Conservation (phyloP, 202 grass and related monocot genomes). For the Carex arenaria region DNA sequence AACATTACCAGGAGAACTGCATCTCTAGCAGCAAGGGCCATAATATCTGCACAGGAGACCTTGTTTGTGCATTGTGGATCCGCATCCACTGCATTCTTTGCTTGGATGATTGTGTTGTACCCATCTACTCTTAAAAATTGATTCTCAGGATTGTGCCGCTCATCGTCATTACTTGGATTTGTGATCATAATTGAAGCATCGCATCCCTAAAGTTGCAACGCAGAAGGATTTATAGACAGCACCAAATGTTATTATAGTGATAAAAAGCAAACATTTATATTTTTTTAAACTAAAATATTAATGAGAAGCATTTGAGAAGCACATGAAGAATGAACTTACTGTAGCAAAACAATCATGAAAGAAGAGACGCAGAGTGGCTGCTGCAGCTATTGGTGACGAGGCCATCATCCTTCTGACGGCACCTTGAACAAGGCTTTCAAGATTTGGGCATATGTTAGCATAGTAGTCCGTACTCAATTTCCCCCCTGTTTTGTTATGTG, state of each 20-base stretch:
- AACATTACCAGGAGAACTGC: conserved; percentile 54
- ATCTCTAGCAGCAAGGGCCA: conserved; percentile 70
- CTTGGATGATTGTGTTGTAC: conserved; percentile 54
- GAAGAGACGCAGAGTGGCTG: conserved; percentile 24
- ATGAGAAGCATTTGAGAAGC: background rate
- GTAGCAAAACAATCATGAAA: conserved; percentile 30
- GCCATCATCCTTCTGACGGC: conserved; percentile 8
- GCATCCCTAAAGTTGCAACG: conserved; percentile 44
- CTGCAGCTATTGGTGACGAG: background rate
- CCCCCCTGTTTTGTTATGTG: background rate
- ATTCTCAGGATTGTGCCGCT: conserved; percentile 52
- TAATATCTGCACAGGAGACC: conserved; percentile 88
- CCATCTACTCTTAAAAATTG: conserved; percentile 60
- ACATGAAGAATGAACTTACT: background rate
- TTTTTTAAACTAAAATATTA: background rate
- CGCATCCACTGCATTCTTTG: conserved; percentile 64
- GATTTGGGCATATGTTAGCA: conserved; percentile 26
- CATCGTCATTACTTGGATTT: conserved; percentile 31
- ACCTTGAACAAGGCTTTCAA: conserved; percentile 29
- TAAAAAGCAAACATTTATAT: background rate
- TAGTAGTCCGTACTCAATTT: conserved; percentile 18
- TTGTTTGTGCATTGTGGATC: conserved; percentile 48
- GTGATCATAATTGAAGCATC: conserved; percentile 73
- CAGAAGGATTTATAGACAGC: background rate
- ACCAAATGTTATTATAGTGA: background rate